These are phyloP conservation scores for Penicillium crystallinum DNA, from an alignment of 495 filamentous ascomycete species.

Conservation along the genomic window DNA sequence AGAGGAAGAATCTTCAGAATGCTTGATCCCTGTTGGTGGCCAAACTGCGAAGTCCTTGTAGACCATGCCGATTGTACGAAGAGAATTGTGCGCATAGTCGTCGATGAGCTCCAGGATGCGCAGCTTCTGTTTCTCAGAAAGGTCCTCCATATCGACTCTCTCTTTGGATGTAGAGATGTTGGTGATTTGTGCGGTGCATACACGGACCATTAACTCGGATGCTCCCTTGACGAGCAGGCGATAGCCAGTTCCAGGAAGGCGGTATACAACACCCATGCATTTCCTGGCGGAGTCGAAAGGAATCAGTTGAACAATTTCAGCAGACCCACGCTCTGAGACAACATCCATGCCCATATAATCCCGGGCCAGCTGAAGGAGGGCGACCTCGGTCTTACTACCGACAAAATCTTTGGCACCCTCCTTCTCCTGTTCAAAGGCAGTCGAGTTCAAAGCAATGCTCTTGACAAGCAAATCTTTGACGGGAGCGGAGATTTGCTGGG, in stretches of 20 bases:
- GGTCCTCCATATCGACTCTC: constrained; percentile 30
- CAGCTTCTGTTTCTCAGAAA: constrained; percentile 27
- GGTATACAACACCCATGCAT: constrained; percentile 64
- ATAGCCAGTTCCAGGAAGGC: constrained; percentile 49
- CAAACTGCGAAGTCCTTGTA: constrained; percentile 60
- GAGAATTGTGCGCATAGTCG: constrained; percentile 52
- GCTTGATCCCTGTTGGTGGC: constrained; percentile 48
- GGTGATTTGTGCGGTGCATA: constrained; percentile 38
- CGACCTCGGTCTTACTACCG: constrained; percentile 71
- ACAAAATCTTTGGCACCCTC: constrained; percentile 54
- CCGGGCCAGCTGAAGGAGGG: constrained; percentile 55
- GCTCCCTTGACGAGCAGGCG: constrained; percentile 66
- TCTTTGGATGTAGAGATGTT: constrained; percentile 22
- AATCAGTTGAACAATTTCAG: constrained; percentile 55
- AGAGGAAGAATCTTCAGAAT: constrained; percentile 42
- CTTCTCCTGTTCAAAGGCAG: constrained; percentile 58
- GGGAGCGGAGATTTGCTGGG: constrained; percentile 33
- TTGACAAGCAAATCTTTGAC: constrained; percentile 49
- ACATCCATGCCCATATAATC: constrained; percentile 62
- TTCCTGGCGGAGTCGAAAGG: constrained; percentile 67
- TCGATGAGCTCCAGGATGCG: constrained; percentile 42
- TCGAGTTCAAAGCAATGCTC: constrained; percentile 62
- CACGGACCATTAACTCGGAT: constrained; percentile 57
- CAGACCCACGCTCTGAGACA: constrained; percentile 52
- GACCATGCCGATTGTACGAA: constrained; percentile 59